Evolutionary conservation across 495 filamentous ascomycete species (phyloP).

Genomic region (Penicillium samsonianum): DNA sequence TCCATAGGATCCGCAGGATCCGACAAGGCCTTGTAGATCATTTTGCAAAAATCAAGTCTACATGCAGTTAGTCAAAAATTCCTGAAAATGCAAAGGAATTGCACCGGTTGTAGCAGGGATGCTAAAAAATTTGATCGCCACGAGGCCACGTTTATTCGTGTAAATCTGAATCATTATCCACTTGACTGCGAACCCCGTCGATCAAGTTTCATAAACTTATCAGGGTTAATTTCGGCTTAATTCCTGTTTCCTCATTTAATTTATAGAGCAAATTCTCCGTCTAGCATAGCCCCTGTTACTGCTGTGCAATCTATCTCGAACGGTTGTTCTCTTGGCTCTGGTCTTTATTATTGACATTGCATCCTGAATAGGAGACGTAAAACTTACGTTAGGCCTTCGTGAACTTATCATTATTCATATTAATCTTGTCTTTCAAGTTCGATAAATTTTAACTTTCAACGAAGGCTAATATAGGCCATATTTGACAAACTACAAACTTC

Average conservation of each 20-base stretch:
- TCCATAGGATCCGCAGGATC: no score
- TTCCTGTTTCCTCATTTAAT: neutral
- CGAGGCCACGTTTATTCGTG: neutral
- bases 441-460: no score
- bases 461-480: neutral
- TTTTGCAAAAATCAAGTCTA: neutral
- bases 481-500: neutral
- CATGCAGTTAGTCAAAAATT: neutral
- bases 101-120: neutral
- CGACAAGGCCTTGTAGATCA: no score
- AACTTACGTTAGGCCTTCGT: no score
- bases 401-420: neutral
- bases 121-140: neutral
- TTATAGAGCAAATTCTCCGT: no score
- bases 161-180: neutral
- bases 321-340: neutral
- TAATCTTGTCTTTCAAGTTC: no score
- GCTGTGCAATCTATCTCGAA: neutral
- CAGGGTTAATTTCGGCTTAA: neutral
- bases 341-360: no score
- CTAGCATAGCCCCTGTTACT: neutral
- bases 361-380: no score
- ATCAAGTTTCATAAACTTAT: no score
- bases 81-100: neutral
- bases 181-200: neutral